Evolutionary conservation across 257 asterid genomes (phyloP), one percentile per base, ranked within the genome.

Genomic region (Oldenlandia corymbosa): DNA sequence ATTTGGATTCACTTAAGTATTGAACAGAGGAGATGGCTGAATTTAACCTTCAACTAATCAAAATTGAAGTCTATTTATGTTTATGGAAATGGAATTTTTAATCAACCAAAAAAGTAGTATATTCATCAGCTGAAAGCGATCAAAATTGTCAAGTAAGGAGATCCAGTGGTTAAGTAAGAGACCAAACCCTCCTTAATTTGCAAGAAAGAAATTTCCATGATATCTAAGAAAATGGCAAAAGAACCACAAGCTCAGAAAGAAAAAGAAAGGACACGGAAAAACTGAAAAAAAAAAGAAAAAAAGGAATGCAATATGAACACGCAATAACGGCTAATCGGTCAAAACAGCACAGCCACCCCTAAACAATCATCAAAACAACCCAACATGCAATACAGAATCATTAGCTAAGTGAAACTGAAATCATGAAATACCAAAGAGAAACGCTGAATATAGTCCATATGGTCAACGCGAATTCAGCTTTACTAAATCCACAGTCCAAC

Each of bases 361-460:
- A 61, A 31, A 71, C 43, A 24, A 4, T 28, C 57, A 65, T 26
- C 70, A 59, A 41, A 45, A 18, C 53, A 71, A 60, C 39, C 56
- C 39, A 66, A 64, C 84, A 80, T 75, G 84, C 85, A 76, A 55
- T 71, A 73, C 64, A 70, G 52, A 62, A 30, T 58, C 50, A 56
- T 47, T 32, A 9, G 26, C 34, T 45, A 69, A 69, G 60, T 51
- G 51, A 17, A 75, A 39, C 11, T 11, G 17, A 51, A 10, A 51
- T 21, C 26, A 31, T 20, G 64, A 66, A 48, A 37, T 41, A 49
- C 24, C 46, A n/a, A 42, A 56, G 4, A 36, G 51, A 69, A 42
- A 2, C 49, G 30, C 30, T 2, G 23, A n/a, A n/a, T n/a, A n/a
- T 4, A 61, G 43, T 23, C 42, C 53, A 61, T 39, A 52, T n/a